Evolutionary conservation across 2,329 filamentous ascomycete species (phyloP).

Genomic region (Exophiala sp.): DNA sequence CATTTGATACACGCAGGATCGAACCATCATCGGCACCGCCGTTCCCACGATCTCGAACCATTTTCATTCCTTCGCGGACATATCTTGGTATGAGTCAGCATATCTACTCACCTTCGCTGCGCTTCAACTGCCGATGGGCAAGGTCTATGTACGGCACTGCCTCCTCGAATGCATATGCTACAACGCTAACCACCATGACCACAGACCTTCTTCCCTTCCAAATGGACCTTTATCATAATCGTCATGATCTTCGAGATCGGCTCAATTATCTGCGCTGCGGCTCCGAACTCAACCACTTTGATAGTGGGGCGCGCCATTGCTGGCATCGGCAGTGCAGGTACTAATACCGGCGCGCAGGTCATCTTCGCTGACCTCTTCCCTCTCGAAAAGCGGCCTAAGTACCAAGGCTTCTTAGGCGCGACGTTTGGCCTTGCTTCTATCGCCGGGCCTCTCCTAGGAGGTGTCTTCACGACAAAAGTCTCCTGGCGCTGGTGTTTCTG

Average conservation of each 20-base stretch:
- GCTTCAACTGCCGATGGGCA: conserved; percentile 43
- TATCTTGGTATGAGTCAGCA: conserved; percentile 49
- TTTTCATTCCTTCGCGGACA: conserved; percentile 45
- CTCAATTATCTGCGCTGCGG: conserved; percentile 38
- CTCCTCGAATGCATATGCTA: too few relatives aligned
- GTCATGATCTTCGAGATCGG: conserved; percentile 44
- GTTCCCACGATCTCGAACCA: conserved; percentile 48
- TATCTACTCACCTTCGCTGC: conserved; percentile 44
- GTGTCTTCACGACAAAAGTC: conserved; percentile 37
- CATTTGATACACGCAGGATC: conserved; percentile 3
- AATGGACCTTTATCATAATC: conserved; percentile 41
- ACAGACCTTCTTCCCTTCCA: conserved; percentile 39
- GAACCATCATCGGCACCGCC: conserved; percentile 42
- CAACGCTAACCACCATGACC: too few relatives aligned
- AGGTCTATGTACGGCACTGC: conserved; percentile 33
- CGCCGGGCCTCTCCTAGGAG: conserved; percentile 42
- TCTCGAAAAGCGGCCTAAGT: conserved; percentile 28
- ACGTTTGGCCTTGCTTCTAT: conserved; percentile 36
- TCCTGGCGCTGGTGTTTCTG: conserved; percentile 31
- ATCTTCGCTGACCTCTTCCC: conserved; percentile 30
- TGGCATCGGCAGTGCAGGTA: conserved; percentile 38
- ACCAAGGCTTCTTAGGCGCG: conserved; percentile 22
- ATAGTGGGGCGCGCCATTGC: conserved; percentile 44
- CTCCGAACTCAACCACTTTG: conserved; percentile 37
- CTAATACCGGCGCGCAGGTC: conserved; percentile 37